Base-by-base conservation (phyloP, 2,329 filamentous ascomycete genomes). In the Neonectria faginata region DNA sequence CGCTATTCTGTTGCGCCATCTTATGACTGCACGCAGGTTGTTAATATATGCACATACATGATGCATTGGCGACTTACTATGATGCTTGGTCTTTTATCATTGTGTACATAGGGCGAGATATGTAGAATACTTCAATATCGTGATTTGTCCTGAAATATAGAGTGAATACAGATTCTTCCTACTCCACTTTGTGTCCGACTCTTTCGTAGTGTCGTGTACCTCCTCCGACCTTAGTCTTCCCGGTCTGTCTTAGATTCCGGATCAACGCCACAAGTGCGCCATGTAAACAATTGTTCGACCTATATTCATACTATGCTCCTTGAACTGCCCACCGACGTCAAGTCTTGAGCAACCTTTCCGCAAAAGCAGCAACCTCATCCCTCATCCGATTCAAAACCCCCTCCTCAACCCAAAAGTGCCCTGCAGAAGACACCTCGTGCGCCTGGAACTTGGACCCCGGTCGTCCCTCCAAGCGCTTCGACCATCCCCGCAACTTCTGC, bases 401-500 rank as follows among this genome's bases (percentile, higher is more conserved):
- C 50, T 82, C 77, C 67, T 90, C 88, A 10, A 81, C 74, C 88
- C 89, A 91, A 68, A 91, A 91, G 72, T 91, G 88, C 0, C 88
- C 87, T 0, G 86, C 88, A 0, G 81, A 80, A 14, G 77, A 68
- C 25, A 90, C 79, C 67, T 88, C 85, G 2, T 78, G 73, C 14
- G 78, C 79, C 5, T 71, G 74, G 62, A 90, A 89, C 54, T 67
- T 73, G 18, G 86, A 87, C 1, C 75, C 77, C 0, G 77, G 74
- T 42, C 69, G 71, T 12, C 77, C 75, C 18, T 78, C 76, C 48
- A 94, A 78, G 64, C 82, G 84, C 44, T 80, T 79, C 10, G 83
- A 82, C 94, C 94, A 97, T 1, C 82, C 79, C 11, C 86, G 84
- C 70, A 94, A 81, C 76, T 88, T 92, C 62, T 83, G 85, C 3